A percentile compares a stretch with the other conserved stretches of the same genome.
These are phyloP conservation scores for Butyriboletus loyo DNA, from an alignment of 768 basidiomycete genomes.

Conservation along the genomic window DNA sequence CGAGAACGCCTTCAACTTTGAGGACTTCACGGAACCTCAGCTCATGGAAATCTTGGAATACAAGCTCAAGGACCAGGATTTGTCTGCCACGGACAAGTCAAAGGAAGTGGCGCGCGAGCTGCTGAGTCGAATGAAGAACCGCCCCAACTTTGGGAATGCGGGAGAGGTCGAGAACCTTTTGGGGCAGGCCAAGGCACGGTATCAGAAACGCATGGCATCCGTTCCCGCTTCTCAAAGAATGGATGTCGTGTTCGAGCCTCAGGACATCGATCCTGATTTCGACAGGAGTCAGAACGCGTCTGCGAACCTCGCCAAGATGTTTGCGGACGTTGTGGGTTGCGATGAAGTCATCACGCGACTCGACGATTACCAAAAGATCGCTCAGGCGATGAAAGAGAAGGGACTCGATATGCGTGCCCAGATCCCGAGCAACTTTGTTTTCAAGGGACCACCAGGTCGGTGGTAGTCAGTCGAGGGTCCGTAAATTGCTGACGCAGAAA, in stretches of 20 bases:
- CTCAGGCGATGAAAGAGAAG: constrained; percentile 39
- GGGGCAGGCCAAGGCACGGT: constrained; percentile 48
- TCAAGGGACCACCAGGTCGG: constrained; percentile 70
- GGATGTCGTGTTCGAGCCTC: constrained; percentile 38
- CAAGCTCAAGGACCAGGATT: constrained; percentile 58
- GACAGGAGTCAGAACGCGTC: constrained; percentile 48
- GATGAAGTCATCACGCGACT: constrained; percentile 52
- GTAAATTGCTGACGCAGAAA: background rate
- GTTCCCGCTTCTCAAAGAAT: constrained; percentile 23
- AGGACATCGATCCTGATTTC: constrained; percentile 65
- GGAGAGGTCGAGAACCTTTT: constrained; percentile 66
- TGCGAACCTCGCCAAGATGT: constrained; percentile 53
- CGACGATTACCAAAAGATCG: constrained; percentile 50
- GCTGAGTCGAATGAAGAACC: constrained; percentile 34
- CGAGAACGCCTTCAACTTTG: constrained; percentile 65
- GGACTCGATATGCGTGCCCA: constrained; percentile 45
- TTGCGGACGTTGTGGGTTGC: constrained; percentile 62
- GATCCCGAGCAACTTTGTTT: constrained; percentile 63
- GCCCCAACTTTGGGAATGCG: constrained; percentile 66
- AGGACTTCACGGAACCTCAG: constrained; percentile 58
- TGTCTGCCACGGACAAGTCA: constrained; percentile 54
- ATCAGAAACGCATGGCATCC: constrained; percentile 38
- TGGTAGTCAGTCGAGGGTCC: background rate
- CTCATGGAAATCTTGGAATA: constrained; percentile 49
- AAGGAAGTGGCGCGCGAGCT: constrained; percentile 56